These are phyloP conservation scores for Zangia roseola DNA, from an alignment of 768 basidiomycete genomes.

Conservation along the genomic window DNA sequence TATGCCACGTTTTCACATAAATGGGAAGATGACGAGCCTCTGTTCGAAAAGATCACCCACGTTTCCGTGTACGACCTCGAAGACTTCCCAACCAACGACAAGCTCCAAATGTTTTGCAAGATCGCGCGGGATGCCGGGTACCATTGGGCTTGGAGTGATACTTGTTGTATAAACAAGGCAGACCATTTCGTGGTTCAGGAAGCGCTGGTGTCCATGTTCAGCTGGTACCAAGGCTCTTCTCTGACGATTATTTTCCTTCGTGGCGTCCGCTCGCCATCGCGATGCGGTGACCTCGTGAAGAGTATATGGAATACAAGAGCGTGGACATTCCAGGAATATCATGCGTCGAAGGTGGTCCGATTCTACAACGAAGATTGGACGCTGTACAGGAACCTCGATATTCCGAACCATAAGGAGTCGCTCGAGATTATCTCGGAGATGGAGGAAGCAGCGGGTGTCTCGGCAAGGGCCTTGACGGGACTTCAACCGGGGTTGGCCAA, in stretches of 20 bases:
- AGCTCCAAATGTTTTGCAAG: too few relatives aligned
- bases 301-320: conserved; percentile 6
- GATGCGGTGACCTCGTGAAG: background rate
- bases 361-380: too few relatives aligned
- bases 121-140: too few relatives aligned
- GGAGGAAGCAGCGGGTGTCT: too few relatives aligned
- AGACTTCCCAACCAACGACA: background rate
- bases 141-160: background rate
- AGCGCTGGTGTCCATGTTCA: conserved; percentile 6
- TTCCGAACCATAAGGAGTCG: too few relatives aligned
- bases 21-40: background rate
- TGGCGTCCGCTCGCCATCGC: background rate
- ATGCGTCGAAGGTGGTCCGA: too few relatives aligned
- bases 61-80: conserved; percentile 4
- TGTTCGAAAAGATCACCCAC: conserved; percentile 3
- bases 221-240: conserved; percentile 8
- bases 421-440: too few relatives aligned
- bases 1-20: background rate
- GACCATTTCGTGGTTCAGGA: background rate
- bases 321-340: too few relatives aligned
- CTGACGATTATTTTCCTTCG: conserved; percentile 3
- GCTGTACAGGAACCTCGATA: too few relatives aligned
- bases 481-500: too few relatives aligned
- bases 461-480: too few relatives aligned
- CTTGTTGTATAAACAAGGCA: conserved; percentile 1